These are phyloP conservation scores for Clavispora phyllophila DNA, from an alignment of 805 yeast species.

Conservation along the genomic window DNA sequence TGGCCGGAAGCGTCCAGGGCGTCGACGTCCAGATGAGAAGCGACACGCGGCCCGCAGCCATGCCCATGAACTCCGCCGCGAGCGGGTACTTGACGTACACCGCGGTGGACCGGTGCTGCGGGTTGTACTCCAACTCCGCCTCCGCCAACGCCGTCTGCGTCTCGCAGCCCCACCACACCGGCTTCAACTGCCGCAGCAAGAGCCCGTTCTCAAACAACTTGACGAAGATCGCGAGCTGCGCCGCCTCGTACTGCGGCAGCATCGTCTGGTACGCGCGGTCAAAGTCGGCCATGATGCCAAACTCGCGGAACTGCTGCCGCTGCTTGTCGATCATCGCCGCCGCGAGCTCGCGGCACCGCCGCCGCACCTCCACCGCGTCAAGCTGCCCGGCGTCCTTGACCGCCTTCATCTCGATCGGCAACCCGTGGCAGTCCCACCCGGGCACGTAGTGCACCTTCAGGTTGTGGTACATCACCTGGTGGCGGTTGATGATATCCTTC, in stretches of 20 bases:
- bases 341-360: conserved; percentile 68
- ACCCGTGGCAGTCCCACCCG: conserved; percentile 99
- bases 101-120: conserved; percentile 62
- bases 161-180: conserved; percentile 97
- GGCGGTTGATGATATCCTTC: conserved; percentile 81
- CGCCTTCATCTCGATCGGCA: conserved; percentile 92
- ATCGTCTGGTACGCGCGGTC: conserved; percentile 68
- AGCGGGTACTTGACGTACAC: conserved; percentile 64
- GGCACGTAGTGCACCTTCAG: conserved; percentile 69
- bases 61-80: conserved; percentile 14
- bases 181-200: conserved; percentile 81
- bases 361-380: conserved; percentile 50
- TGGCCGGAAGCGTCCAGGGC: conserved; percentile 94
- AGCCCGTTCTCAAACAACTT: conserved; percentile 60
- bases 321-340: conserved; percentile 60
- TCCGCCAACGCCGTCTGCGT: conserved; percentile 94
- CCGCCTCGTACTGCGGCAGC: conserved; percentile 61
- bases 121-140: conserved; percentile 88
- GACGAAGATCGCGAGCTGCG: conserved; percentile 69
- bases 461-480: conserved; percentile 53
- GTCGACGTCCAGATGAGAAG: conserved; percentile 92
- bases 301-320: conserved; percentile 53
- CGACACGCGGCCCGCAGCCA: too few relatives aligned
- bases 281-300: conserved; percentile 86
- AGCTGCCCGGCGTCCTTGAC: conserved; percentile 34